Conservation (phyloP, 306 rosid genomes). For the Coriaria nepalensis region DNA sequence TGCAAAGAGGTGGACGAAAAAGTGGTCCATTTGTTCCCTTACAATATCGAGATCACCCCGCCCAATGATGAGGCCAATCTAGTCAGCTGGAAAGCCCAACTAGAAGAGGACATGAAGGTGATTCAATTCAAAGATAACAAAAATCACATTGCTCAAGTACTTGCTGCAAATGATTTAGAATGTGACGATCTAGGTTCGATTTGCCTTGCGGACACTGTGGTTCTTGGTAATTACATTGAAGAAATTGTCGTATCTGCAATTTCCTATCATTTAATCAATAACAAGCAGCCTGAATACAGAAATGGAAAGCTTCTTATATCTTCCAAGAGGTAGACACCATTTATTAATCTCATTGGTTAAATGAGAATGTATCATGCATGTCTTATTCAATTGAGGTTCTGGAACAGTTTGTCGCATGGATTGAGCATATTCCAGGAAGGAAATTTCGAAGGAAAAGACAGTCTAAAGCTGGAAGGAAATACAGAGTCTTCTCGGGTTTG, state of each 20-base stretch:
- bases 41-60: constrained; percentile 40
- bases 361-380: not conserved
- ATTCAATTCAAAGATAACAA: constrained; percentile 69
- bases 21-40: constrained; percentile 44
- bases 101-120: constrained; percentile 59
- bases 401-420: constrained; percentile 76
- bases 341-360: not conserved
- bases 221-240: constrained; percentile 54
- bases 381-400: constrained; percentile 18
- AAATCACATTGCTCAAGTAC: constrained; percentile 77
- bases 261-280: constrained; percentile 53
- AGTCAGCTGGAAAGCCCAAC: constrained; percentile 51
- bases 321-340: constrained; percentile 44
- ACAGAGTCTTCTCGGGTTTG: constrained; percentile 61
- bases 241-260: constrained; percentile 76
- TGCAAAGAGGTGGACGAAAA: constrained; percentile 44
- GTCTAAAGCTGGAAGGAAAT: constrained; percentile 47
- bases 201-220: constrained; percentile 48
- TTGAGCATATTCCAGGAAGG: constrained; percentile 76
- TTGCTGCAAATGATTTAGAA: constrained; percentile 76
- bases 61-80: constrained; percentile 63
- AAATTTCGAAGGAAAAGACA: constrained; percentile 39
- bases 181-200: constrained; percentile 63
- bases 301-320: constrained; percentile 88
- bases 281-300: constrained; percentile 61